Percentiles rank a stretch among this genome's conserved stretches.
Conservation (phyloP, 2,329 filamentous ascomycete genomes). For the Fusarium sp. region DNA sequence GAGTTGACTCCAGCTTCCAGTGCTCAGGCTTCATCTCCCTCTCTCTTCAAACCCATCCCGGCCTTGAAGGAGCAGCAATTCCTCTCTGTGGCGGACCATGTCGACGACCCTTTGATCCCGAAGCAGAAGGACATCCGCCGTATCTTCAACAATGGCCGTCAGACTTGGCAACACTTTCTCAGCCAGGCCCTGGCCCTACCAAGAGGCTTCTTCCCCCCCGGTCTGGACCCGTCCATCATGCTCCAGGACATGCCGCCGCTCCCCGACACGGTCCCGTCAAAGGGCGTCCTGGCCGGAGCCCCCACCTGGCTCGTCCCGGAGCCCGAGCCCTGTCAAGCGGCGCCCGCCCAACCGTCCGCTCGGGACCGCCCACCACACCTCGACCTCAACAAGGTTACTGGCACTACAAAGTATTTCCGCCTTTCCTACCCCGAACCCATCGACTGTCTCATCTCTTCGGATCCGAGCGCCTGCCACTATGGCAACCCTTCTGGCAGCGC, state of each 20-base stretch:
- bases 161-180: slow-evolving; percentile 39
- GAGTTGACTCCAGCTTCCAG: slow-evolving; percentile 27
- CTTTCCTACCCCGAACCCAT: slow-evolving; percentile 37
- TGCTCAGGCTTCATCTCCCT: slow-evolving; percentile 15
- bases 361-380: slow-evolving; percentile 16
- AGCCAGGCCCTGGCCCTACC: slow-evolving; percentile 31
- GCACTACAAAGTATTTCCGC: slow-evolving; percentile 43
- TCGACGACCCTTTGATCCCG: slow-evolving; percentile 38
- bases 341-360: not conserved
- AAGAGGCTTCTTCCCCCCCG: slow-evolving; percentile 34
- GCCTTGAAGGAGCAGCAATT: slow-evolving; percentile 21
- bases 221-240: slow-evolving; percentile 38
- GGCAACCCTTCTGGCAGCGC: slow-evolving; percentile 30
- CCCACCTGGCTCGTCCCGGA: slow-evolving; percentile 41
- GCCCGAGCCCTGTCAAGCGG: slow-evolving; percentile 25
- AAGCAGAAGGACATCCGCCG: slow-evolving; percentile 33
- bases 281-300: slow-evolving; percentile 39
- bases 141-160: slow-evolving; percentile 33
- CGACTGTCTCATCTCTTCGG: slow-evolving; percentile 35
- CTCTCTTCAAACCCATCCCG: slow-evolving; percentile 10
- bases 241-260: slow-evolving; percentile 42
- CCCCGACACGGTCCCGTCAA: slow-evolving; percentile 35
- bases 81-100: slow-evolving; percentile 25
- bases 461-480: slow-evolving; percentile 33
- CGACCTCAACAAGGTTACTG: slow-evolving; percentile 36